Conservation (phyloP, 2,329 filamentous ascomycete species). For the Aspergillus jensenii region DNA sequence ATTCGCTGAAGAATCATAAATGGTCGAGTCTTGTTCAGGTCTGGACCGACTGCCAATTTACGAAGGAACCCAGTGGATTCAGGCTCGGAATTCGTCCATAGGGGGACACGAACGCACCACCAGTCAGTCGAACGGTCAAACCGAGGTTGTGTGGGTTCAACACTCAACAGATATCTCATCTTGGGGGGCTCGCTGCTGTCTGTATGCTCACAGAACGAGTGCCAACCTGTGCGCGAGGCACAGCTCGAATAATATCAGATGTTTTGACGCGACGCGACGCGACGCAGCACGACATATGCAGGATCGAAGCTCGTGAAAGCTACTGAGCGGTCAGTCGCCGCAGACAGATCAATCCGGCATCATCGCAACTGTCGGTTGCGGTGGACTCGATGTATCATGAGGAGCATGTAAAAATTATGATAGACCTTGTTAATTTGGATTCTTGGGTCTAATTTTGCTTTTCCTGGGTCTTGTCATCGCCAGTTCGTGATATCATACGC, state of each 20-base stretch:
- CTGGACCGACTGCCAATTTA: neutral
- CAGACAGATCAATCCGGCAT: slow-evolving; percentile 11
- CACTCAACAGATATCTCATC: neutral
- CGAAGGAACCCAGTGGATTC: neutral
- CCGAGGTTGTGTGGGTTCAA: neutral
- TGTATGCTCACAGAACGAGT: neutral
- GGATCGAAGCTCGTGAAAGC: slow-evolving; percentile 4
- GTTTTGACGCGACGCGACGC: slow-evolving; percentile 1
- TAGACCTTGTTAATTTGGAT: slow-evolving; percentile 1
- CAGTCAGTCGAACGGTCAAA: slow-evolving; percentile 1
- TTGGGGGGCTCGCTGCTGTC: too few species aligned
- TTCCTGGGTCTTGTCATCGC: neutral
- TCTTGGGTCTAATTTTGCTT: neutral
- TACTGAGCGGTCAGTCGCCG: slow-evolving; percentile 16
- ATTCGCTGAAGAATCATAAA: slow-evolving; percentile 1
- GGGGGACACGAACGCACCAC: slow-evolving; percentile 1
- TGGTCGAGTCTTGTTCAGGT: neutral
- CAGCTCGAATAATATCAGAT: slow-evolving; percentile 7
- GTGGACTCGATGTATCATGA: neutral
- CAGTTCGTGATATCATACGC: neutral
- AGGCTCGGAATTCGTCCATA: too few species aligned
- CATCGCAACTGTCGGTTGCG: neutral
- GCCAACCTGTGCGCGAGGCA: neutral
- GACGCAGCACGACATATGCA: slow-evolving; percentile 15
- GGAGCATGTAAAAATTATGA: slow-evolving; percentile 1